Base-by-base conservation (phyloP, 2,329 filamentous ascomycete genomes). In the Magnaporthiopsis poae region DNA sequence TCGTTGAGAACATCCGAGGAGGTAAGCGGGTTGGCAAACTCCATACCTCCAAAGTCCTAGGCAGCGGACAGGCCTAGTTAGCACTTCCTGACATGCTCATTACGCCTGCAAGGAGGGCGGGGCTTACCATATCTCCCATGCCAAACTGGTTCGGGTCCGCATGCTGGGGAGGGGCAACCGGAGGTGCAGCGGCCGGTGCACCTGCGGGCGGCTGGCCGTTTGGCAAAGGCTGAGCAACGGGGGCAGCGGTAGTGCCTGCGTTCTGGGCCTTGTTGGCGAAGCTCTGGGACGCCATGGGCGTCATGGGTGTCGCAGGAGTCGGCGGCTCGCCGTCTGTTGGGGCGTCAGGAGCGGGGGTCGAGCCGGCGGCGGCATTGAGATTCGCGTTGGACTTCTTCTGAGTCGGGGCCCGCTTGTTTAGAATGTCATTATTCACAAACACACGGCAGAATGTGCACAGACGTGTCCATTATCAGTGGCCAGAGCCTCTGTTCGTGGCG, bases 351-450 rank as follows among this genome's bases (percentile, higher is more conserved):
- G 81, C 84, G 33, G 86, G 83, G 21, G 86, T 87, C 11, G 85
- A 81, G 66, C 81, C 82, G 3, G 73, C 68, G 68, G 81, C 75
- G 12, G 73, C 68, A 68, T 80, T 83, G 70, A 80, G 74, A 68
- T 80, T 83, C 72, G 83, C 83, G 77, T 79, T 87, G 71, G 79
- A 86, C 80, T 82, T 90, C 82, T 86, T 92, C 80, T 84, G 79
- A 27, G 82, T 83, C 67, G 79, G 84, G 75, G 79, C 80, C 80
- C 81, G 80, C 75, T 36, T 65, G 56, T 62, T 65, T 65, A 65
- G 64, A 65, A 62, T 29, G 60, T 27, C 9, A 39, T 61, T 35
- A 59, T 61, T 65, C 64, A 31, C 31, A 64, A 18, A 69, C 66
- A 68, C 27, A 46, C 56, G 62, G 46, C 63, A 60, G 62, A 62